phyloP scores from a whole-genome alignment of 306 rosid species.

The Aeschynomene evenia region DNA sequence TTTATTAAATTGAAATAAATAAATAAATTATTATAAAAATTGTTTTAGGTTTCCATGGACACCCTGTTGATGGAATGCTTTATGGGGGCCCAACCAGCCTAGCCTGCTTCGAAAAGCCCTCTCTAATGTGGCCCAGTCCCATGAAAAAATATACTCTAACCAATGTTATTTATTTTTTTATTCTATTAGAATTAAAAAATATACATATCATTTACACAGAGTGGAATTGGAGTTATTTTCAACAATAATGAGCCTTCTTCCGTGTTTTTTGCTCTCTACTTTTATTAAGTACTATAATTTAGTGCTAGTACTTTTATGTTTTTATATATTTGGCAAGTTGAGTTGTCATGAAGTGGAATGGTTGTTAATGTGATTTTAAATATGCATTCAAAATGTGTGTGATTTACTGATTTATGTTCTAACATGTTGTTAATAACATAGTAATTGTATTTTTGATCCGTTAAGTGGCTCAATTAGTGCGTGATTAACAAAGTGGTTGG shows the following conservation, averaged over 20 bases:
- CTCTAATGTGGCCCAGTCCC: background rate
- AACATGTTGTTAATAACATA: background rate
- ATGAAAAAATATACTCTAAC: background rate
- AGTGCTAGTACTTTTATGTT: background rate
- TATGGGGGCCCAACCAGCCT: constrained; percentile 28
- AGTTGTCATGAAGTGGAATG: background rate
- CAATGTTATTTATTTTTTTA: background rate
- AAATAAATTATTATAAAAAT: background rate
- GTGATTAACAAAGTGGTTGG: background rate
- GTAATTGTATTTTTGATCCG: background rate
- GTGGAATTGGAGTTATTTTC: background rate
- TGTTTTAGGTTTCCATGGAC: background rate
- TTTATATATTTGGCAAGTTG: background rate
- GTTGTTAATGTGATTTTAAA: background rate
- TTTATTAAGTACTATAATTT: no score
- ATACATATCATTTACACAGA: no score
- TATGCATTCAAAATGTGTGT: background rate
- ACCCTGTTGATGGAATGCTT: background rate
- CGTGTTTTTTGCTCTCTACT: no score
- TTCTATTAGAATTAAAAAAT: no score
- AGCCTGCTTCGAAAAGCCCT: background rate
- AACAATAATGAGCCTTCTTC: no score
- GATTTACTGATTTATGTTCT: no score
- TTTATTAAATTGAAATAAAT: background rate
- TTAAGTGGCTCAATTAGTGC: background rate